phyloP scores from a whole-genome alignment of 306 rosid genomes.

The Ormosia emarginata region DNA sequence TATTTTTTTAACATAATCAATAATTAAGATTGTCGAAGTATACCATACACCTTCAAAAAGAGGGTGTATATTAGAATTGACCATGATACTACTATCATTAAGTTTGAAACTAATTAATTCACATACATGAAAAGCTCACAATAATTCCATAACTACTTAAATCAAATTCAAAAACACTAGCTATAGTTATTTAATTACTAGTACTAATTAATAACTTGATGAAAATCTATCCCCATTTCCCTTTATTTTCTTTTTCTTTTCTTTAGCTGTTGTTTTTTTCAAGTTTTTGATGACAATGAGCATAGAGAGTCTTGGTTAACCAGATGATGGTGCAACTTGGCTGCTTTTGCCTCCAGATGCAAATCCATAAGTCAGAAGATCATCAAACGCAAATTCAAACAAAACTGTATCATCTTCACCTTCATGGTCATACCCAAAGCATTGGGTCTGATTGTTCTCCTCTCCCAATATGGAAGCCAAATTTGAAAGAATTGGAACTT shows the following conservation, averaged over 20 bases:
- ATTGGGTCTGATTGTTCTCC: neutral
- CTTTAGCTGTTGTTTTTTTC: neutral
- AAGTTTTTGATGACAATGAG: neutral
- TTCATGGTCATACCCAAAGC: conserved; percentile 4
- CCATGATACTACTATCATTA: neutral
- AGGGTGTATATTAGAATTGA: too few species aligned
- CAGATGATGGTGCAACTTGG: conserved; percentile 4
- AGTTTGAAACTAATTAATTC: neutral
- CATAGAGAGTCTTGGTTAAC: neutral
- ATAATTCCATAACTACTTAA: neutral
- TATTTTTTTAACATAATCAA: too few species aligned
- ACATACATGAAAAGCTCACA: neutral
- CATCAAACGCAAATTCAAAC: conserved; percentile 16
- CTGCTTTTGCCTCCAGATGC: conserved; percentile 2
- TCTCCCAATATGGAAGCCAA: neutral
- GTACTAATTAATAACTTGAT: neutral
- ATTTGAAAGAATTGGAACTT: neutral
- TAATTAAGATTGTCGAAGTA: too few species aligned
- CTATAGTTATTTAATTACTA: neutral
- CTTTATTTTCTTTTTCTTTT: neutral
- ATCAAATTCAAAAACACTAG: neutral
- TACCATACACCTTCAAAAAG: too few species aligned
- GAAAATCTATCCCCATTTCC: neutral
- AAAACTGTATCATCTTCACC: conserved; percentile 3
- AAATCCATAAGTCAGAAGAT: conserved; percentile 20